Base-by-base conservation (phyloP, 257 asterid genomes). In the Solanum ahanhuiri region DNA sequence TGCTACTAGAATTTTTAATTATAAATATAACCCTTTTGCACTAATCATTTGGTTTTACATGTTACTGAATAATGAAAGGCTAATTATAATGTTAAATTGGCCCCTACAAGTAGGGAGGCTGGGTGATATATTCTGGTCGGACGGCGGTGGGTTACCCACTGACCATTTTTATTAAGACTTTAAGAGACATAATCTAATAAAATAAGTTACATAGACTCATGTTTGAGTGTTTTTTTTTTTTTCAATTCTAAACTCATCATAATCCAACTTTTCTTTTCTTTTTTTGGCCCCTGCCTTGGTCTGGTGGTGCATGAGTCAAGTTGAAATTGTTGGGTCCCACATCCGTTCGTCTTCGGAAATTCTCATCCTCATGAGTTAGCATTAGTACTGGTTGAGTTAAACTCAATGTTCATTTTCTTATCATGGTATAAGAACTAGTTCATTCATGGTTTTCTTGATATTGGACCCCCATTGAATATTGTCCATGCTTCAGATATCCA, bases 141-240 rank as follows among this genome's bases (percentile, higher is more conserved):
- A 58, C 83, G 82, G 70, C 33, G 67, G 66, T 84, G 86, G 86
- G 86, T 67, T 69, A 41, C 73, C 72, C 87, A 85, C 87, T 85
- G 64, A 37, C 33, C 20, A 39, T 75, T 17, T 54, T 37, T 3
- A 33, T 71, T 71, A 33, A 33, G 45, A 70, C 45, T 25, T 77
- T 25, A 17, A 45, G 39, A 79, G 67, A 79, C 84, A 45, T 28
- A 48, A 79, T 45, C 25, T 79, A 48, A 48, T 79, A 15, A 48
- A 28, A 28, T 45, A 45, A 23, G 14, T 18, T 39, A 41, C 83
- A 3, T 39, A 22, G 22, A 25, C 64, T 45, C 63, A 77, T 39
- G 58, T 76, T 12, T 41, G 60, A 39, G 63, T 75, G 28, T 79
- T n/a, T n/a, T n/a, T n/a, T n/a, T n/a, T n/a, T n/a, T 71, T 71